Conservation (phyloP, 208 protist genomes). For the Trypanosoma melophagium region DNA sequence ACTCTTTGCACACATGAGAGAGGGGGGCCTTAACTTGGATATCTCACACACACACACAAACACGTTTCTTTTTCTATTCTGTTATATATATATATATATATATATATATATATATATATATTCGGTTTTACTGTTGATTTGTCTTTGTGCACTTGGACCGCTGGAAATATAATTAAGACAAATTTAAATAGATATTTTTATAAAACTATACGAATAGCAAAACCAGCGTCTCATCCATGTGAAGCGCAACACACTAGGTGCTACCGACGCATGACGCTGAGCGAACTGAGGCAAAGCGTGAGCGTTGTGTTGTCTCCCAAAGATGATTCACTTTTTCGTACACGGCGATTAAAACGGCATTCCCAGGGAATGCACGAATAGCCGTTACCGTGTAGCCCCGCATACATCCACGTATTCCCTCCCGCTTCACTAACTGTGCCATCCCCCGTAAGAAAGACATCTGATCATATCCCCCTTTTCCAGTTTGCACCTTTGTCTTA, state of each 20-base stretch:
- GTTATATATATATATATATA: background rate
- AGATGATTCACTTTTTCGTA: slow-evolving; percentile 84
- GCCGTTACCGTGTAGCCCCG: slow-evolving; percentile 87
- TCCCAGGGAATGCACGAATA: slow-evolving; percentile 88
- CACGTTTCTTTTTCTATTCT: background rate
- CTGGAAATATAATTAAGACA: no score
- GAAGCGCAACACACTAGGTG: slow-evolving; percentile 2
- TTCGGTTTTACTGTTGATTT: background rate
- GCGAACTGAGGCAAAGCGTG: slow-evolving; percentile 8
- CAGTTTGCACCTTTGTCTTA: slow-evolving; percentile 90
- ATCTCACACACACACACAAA: background rate
- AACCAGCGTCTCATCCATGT: background rate
- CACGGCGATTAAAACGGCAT: slow-evolving; percentile 87
- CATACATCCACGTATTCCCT: slow-evolving; percentile 83
- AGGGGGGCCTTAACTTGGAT: background rate
- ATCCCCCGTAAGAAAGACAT: slow-evolving; percentile 75
- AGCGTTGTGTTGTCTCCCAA: slow-evolving; percentile 37
- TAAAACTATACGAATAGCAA: background rate
- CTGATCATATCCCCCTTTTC: slow-evolving; percentile 77
- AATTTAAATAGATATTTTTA: background rate
- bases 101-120: background rate
- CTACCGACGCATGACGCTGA: slow-evolving; percentile 17
- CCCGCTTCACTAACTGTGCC: slow-evolving; percentile 73
- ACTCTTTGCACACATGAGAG: background rate
- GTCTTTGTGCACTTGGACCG: no score